Evolutionary conservation across 805 yeast species (phyloP).

Genomic region (Candida boleticola): DNA sequence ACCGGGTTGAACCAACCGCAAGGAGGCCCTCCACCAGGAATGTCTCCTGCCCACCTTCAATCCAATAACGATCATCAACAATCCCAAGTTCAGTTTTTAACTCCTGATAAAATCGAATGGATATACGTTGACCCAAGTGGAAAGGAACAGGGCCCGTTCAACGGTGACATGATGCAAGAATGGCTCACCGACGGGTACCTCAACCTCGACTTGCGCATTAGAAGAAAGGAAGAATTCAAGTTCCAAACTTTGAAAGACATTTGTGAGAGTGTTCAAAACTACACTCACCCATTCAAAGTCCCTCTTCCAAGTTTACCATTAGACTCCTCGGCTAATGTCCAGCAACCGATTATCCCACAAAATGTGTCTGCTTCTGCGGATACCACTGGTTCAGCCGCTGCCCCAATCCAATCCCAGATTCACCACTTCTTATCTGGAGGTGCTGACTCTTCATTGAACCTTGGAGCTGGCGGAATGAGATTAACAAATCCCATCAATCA

Average conservation of each 20-base stretch:
- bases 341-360: conserved; percentile 5
- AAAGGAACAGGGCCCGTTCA: conserved; percentile 78
- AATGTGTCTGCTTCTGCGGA: conserved; percentile 11
- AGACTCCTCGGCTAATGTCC: neutral
- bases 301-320: conserved; percentile 44
- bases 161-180: conserved; percentile 69
- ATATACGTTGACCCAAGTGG: conserved; percentile 69
- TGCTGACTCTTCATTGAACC: conserved; percentile 4
- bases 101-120: conserved; percentile 58
- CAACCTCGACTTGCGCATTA: conserved; percentile 49
- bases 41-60: conserved; percentile 5
- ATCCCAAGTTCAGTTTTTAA: conserved; percentile 13
- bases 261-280: conserved; percentile 47
- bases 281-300: conserved; percentile 57
- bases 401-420: conserved; percentile 21
- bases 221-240: conserved; percentile 53
- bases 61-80: conserved; percentile 9
- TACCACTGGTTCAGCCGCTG: conserved; percentile 13
- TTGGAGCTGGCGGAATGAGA: conserved; percentile 29
- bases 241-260: conserved; percentile 55
- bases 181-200: conserved; percentile 70
- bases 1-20: neutral
- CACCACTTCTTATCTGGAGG: conserved; percentile 26
- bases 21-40: conserved; percentile 17
- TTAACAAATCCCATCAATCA: conserved; percentile 13